Evolutionary conservation across 306 rosid species (phyloP).

Genomic region (Betula pendula): DNA sequence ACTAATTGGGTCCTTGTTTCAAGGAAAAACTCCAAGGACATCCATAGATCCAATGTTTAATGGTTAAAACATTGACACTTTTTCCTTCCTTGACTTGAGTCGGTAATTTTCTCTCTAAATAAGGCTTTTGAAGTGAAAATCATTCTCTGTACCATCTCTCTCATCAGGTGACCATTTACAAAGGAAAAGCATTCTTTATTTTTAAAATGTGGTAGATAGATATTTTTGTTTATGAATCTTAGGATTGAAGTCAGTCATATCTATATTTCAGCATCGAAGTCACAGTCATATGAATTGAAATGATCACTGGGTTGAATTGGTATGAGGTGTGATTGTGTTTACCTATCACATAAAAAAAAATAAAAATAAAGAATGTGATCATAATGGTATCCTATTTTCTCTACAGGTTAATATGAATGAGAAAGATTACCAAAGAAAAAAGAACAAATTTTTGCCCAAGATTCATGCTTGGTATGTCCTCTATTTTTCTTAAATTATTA

Average conservation of each 20-base stretch:
- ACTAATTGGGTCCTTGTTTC: too few species aligned
- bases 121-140: neutral
- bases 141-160: neutral
- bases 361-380: neutral
- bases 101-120: neutral
- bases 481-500: neutral
- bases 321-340: neutral
- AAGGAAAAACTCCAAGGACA: too few species aligned
- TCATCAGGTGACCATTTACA: neutral
- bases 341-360: neutral
- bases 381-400: conserved; percentile 28
- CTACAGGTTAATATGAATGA: conserved; percentile 95
- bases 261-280: too few species aligned
- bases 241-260: neutral
- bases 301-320: neutral
- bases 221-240: neutral
- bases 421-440: conserved; percentile 94
- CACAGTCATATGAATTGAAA: neutral
- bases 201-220: neutral
- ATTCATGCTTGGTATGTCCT: conserved; percentile 88
- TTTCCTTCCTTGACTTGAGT: neutral
- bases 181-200: neutral
- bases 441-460: conserved; percentile 95
- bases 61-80: neutral
- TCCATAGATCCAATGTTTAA: too few species aligned